Conservation (phyloP, 495 filamentous ascomycete genomes). For the Podospora pseudocomata region DNA sequence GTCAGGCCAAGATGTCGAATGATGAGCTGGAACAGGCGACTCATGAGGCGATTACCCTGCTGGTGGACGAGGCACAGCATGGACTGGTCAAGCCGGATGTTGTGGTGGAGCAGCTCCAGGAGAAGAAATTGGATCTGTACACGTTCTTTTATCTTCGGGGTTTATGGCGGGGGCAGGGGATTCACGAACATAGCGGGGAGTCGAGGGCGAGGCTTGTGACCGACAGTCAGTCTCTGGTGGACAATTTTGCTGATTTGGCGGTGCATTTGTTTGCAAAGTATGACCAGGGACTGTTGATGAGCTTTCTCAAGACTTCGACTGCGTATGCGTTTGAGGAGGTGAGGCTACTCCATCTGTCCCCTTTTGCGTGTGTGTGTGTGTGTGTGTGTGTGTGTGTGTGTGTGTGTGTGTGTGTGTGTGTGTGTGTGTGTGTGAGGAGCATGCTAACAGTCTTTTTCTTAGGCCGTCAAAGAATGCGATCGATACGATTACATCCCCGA, state of each 20-base stretch:
- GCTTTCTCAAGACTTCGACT: slow-evolving; percentile 79
- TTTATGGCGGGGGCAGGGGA: slow-evolving; percentile 72
- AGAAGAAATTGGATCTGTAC: slow-evolving; percentile 58
- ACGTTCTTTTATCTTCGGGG: slow-evolving; percentile 88
- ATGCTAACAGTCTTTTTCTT: slow-evolving; percentile 14
- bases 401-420: too few species aligned
- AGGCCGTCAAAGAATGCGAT: slow-evolving; percentile 78
- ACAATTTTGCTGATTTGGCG: slow-evolving; percentile 79
- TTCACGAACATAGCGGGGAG: slow-evolving; percentile 40
- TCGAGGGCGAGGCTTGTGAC: slow-evolving; percentile 43
- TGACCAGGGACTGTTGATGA: slow-evolving; percentile 73
- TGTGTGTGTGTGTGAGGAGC: neutral
- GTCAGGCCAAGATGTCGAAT: slow-evolving; percentile 62
- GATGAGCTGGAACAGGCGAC: slow-evolving; percentile 72
- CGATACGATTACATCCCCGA: slow-evolving; percentile 73
- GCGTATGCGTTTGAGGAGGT: slow-evolving; percentile 75
- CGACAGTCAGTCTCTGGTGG: slow-evolving; percentile 73
- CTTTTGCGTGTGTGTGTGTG: neutral
- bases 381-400: neutral
- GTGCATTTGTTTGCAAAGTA: slow-evolving; percentile 82
- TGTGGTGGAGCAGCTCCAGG: slow-evolving; percentile 71
- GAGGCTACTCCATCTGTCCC: neutral
- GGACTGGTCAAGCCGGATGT: slow-evolving; percentile 75
- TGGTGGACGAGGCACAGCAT: slow-evolving; percentile 86
- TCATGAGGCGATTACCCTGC: slow-evolving; percentile 74